Evolutionary conservation across 129 eudicot species (phyloP), one percentile per base, ranked within the genome.

Genomic region (Mikania micrantha): DNA sequence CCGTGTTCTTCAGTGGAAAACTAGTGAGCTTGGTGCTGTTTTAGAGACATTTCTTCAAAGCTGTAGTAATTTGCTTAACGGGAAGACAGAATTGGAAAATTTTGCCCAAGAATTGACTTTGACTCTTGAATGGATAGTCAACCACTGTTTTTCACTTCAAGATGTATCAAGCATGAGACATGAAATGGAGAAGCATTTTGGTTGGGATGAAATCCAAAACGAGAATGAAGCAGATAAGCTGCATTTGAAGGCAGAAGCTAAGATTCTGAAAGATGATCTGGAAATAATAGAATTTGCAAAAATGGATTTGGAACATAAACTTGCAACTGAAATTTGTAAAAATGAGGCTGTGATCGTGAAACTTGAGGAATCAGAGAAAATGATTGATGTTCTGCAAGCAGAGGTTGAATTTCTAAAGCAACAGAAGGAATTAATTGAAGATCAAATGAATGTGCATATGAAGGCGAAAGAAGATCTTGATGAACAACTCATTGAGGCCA

Each of bases 111-210:
- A 84, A 75, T 62, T 93, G 40, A 77, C 96, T 53, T 66, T 50
- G 68, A 71, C 82, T 61, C 71, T 93, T 64, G 98, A 93, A 21
- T 93, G 98, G 98, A 71, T 93, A 29, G 72, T 93, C 64, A 86
- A 84, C 77, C 98, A 89, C 58, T 88, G 98, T 63, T 93, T 89
- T 76, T 84, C 98, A n/a, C 66, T 93, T 79, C 93, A 89, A 78
- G 98, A 93, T 75, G 98, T 87, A 19, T 86, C 96, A 4, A 84
- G 90, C 78, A 89, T 89, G 95, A 77, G 81, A 59, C 74, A 84
- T 29, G 82, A 74, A 40, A 85, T 88, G 64, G 86, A 80, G 79
- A 86, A 80, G 64, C 80, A 70, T 48, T 76, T 88, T 29, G 96
- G 84, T 66, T 92, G 96, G 98, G 95, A 83, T 70, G 97, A 84